Percentiles rank a stretch among this genome's conserved stretches.
These are phyloP conservation scores for Melampsora americana DNA, from an alignment of 1,284 basidiomycete genomes.

Conservation along the genomic window DNA sequence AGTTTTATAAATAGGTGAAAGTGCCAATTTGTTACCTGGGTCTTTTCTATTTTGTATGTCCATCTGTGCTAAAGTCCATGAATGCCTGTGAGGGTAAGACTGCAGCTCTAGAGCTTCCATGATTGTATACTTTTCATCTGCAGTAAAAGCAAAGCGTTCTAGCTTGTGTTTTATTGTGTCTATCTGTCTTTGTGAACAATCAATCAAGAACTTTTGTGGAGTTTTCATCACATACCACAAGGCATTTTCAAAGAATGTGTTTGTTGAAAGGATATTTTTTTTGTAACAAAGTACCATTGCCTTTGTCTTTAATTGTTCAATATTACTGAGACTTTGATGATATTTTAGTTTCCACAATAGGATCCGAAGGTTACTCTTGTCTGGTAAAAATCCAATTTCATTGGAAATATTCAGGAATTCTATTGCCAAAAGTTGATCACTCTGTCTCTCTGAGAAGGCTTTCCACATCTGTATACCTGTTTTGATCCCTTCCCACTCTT, in stretches of 20 bases:
- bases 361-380: not conserved
- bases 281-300: not conserved
- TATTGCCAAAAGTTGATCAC: not conserved
- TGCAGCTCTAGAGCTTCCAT: no score
- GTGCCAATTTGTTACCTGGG: no score
- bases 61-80: no score
- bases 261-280: not conserved
- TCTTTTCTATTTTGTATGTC: no score
- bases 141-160: constrained; percentile 3
- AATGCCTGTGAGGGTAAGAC: no score
- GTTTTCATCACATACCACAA: not conserved
- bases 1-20: no score
- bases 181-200: not conserved
- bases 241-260: constrained; percentile 3
- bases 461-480: not conserved
- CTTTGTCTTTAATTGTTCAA: not conserved
- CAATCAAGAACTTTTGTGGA: not conserved
- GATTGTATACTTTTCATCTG: not conserved
- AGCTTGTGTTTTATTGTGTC: not conserved
- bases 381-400: not conserved
- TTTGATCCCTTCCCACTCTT: not conserved
- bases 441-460: not conserved
- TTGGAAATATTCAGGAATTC: not conserved
- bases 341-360: not conserved
- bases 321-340: not conserved